Evolutionary conservation across 345 rosid species (phyloP), one percentile per base, ranked within the genome.

Genomic region (Eucalyptus curtisii): DNA sequence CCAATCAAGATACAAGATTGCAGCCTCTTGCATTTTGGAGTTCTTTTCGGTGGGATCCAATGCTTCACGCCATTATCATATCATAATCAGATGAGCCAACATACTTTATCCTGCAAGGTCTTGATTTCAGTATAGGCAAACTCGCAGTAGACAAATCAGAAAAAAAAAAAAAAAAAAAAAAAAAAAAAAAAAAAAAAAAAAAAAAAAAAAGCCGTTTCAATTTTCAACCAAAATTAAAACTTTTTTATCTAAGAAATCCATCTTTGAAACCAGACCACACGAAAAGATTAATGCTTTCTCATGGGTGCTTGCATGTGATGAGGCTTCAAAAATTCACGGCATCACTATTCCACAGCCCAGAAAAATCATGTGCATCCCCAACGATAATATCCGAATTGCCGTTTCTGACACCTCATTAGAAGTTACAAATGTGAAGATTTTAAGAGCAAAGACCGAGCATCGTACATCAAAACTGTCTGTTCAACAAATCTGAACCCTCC

Each of bases 11-110:
- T 89, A 37, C 66, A 40, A 87, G 90, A 88, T 84, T 42, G 89
- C 92, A 95, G 95, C 97, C 99, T 95, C 97, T 90, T 10, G 95
- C 99, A 97, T 97, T 95, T 97, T 97, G 99, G 99, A 97, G 99
- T 96, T 97, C 98, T 90, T 92, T 64, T 64, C 90, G 76, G 81
- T 90, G 99, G 99, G 99, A 96, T 97, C 99, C 99, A 97, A 96
- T 97, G 99, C 98, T 94, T 96, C 98, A 97, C 99, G 90, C 98
- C 87, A 88, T 86, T 44, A 87, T 86, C 40, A 90, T 57, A 48
- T 61, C 50, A 88, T 49, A 57, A 59, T 47, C 27, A 76, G 82
- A 64, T 64, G 19, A 68, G n/a, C 37, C 47, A 57, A 84, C 53
- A 61, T 44, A 76, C 86, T 81, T 37, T 37, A 80, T 49, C 89